Conservation (phyloP, 225 moss, liverwort and hornwort genomes). For the Takakia lepidozioides region DNA sequence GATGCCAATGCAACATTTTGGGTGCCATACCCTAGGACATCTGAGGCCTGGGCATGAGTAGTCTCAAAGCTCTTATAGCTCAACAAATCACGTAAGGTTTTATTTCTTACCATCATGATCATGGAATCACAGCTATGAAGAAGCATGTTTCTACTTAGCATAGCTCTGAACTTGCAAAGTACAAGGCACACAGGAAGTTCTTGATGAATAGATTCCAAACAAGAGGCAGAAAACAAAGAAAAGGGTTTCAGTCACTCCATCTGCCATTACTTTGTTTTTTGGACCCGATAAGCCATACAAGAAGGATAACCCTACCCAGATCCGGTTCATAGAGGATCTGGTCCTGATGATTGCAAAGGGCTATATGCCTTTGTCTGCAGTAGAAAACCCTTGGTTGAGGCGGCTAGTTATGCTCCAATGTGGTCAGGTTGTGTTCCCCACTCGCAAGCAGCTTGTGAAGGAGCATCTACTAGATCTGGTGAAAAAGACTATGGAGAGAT, state of each 20-base stretch:
- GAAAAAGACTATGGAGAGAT: neutral
- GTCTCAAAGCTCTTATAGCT: neutral
- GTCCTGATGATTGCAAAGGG: neutral
- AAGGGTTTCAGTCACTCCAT: neutral
- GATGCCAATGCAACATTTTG: neutral
- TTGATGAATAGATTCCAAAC: neutral
- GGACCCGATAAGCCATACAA: neutral
- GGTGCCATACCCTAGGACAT: neutral
- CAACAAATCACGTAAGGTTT: neutral
- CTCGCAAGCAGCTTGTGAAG: neutral
- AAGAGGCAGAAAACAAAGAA: too few species aligned
- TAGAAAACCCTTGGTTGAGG: neutral
- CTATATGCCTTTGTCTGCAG: neutral
- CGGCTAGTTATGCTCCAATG: neutral
- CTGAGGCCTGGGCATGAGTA: neutral
- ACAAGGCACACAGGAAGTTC: too few species aligned
- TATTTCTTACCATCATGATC: neutral
- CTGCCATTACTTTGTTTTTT: neutral
- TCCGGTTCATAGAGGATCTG: neutral
- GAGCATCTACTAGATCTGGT: neutral
- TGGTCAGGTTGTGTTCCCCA: neutral
- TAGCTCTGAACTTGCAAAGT: neutral
- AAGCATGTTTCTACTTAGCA: neutral
- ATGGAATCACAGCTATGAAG: neutral
- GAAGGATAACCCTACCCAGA: too few species aligned